Conservation (phyloP, 345 rosid species). For the Salix udensis region DNA sequence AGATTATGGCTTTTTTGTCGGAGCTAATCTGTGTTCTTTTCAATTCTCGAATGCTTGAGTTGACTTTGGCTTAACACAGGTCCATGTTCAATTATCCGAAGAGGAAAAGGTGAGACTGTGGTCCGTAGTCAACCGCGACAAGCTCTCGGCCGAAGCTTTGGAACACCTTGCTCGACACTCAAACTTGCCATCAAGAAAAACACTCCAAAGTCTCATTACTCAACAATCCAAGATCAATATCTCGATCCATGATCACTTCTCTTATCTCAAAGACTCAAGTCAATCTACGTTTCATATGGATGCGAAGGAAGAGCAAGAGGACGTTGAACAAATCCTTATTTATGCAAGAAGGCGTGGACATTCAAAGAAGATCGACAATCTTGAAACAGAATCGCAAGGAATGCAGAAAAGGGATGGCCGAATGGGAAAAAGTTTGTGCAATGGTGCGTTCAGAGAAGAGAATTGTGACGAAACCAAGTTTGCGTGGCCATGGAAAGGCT, state of each 20-base stretch:
- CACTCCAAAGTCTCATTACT: slow-evolving; percentile 25
- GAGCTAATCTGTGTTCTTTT: background rate
- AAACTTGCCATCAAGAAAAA: slow-evolving; percentile 35
- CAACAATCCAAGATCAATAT: slow-evolving; percentile 24
- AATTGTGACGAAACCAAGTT: slow-evolving; percentile 18
- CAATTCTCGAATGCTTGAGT: background rate
- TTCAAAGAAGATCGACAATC: slow-evolving; percentile 15
- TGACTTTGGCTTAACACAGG: slow-evolving; percentile 28
- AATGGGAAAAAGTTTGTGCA: slow-evolving; percentile 25
- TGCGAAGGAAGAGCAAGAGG: slow-evolving; percentile 5
- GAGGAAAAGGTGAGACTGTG: slow-evolving; percentile 38
- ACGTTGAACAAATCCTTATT: slow-evolving; percentile 3
- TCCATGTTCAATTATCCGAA: slow-evolving; percentile 32
- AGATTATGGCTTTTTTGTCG: background rate
- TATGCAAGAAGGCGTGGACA: slow-evolving; percentile 17
- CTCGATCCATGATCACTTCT: background rate
- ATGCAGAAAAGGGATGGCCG: slow-evolving; percentile 21
- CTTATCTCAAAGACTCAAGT: background rate
- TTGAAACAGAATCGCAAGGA: slow-evolving; percentile 21
- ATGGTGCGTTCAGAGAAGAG: slow-evolving; percentile 27
- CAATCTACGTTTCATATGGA: background rate
- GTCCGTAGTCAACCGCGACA: slow-evolving; percentile 33
- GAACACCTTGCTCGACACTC: slow-evolving; percentile 33
- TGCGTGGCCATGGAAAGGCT: slow-evolving; percentile 18
- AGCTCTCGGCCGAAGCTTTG: slow-evolving; percentile 38